phyloP scores from a whole-genome alignment of 202 grass and related monocot species.

The Tripidium arundinaceum region DNA sequence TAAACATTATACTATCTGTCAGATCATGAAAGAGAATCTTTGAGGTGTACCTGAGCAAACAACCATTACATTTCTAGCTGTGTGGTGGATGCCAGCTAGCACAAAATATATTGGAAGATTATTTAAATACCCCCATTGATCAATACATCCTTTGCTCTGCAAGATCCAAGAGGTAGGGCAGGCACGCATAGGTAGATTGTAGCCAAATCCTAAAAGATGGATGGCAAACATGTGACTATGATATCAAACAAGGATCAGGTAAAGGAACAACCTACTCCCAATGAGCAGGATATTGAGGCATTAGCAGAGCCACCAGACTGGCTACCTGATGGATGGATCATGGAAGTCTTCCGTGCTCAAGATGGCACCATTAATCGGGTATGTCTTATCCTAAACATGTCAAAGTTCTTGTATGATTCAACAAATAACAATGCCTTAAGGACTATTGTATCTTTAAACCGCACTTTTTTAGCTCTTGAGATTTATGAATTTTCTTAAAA shows the following conservation, averaged over 20 bases:
- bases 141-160: too few relatives aligned
- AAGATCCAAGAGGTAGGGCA: background rate
- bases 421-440: background rate
- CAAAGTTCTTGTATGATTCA: background rate
- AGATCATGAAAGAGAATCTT: too few relatives aligned
- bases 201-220: background rate
- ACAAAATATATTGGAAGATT: too few relatives aligned
- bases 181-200: background rate
- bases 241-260: background rate
- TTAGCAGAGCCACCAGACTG: constrained; percentile 7
- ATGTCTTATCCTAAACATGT: background rate
- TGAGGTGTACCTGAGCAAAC: too few relatives aligned
- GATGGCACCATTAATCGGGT: constrained; percentile 16
- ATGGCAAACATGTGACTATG: too few relatives aligned
- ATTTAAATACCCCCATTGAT: too few relatives aligned
- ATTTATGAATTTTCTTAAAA: background rate
- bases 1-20: too few relatives aligned
- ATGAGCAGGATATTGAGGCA: background rate
- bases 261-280: accelerated
- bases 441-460: too few relatives aligned
- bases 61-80: too few relatives aligned
- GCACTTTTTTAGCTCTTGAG: background rate
- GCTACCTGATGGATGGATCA: constrained; percentile 47
- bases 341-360: constrained; percentile 27
- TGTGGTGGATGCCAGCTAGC: too few relatives aligned